Conservation (phyloP, 1,284 basidiomycete genomes). For the Thecaphora frezii region DNA sequence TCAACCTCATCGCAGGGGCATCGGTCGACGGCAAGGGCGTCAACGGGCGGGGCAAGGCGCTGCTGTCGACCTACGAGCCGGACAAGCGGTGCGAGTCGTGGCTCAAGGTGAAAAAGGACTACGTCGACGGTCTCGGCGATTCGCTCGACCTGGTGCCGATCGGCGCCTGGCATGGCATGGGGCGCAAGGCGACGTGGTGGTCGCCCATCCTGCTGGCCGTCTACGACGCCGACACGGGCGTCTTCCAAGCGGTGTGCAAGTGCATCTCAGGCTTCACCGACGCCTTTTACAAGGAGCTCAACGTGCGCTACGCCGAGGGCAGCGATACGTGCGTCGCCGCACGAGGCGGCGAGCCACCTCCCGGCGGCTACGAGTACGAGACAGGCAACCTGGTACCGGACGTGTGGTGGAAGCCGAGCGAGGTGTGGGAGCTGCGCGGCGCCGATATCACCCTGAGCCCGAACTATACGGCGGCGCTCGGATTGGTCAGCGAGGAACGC, state of each 20-base stretch:
- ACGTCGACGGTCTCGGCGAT: slow-evolving; percentile 68
- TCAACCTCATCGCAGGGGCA: background rate
- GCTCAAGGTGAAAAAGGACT: slow-evolving; percentile 71
- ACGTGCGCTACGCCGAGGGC: slow-evolving; percentile 28
- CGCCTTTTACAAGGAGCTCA: slow-evolving; percentile 69
- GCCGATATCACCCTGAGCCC: slow-evolving; percentile 82
- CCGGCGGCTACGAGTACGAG: slow-evolving; percentile 34
- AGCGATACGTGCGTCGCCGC: slow-evolving; percentile 23
- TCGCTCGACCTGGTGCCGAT: slow-evolving; percentile 52
- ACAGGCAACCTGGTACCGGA: slow-evolving; percentile 71
- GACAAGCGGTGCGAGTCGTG: slow-evolving; percentile 61
- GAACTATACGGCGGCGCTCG: slow-evolving; percentile 77
- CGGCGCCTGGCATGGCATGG: slow-evolving; percentile 82
- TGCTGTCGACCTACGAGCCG: slow-evolving; percentile 87
- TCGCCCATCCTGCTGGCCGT: slow-evolving; percentile 79
- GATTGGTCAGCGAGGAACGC: slow-evolving; percentile 67
- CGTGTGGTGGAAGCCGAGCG: slow-evolving; percentile 72
- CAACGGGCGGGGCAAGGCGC: slow-evolving; percentile 66
- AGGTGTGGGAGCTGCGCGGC: slow-evolving; percentile 74
- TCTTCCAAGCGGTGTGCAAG: slow-evolving; percentile 63
- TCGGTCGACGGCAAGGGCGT: slow-evolving; percentile 39
- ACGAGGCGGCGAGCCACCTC: slow-evolving; percentile 12
- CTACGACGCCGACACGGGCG: slow-evolving; percentile 73
- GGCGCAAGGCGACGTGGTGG: slow-evolving; percentile 92
- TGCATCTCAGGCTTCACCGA: slow-evolving; percentile 77